A percentile compares a stretch with the other conserved stretches of the same genome.
Conservation (phyloP, 805 yeast genomes). For the Candida tibetensis region DNA sequence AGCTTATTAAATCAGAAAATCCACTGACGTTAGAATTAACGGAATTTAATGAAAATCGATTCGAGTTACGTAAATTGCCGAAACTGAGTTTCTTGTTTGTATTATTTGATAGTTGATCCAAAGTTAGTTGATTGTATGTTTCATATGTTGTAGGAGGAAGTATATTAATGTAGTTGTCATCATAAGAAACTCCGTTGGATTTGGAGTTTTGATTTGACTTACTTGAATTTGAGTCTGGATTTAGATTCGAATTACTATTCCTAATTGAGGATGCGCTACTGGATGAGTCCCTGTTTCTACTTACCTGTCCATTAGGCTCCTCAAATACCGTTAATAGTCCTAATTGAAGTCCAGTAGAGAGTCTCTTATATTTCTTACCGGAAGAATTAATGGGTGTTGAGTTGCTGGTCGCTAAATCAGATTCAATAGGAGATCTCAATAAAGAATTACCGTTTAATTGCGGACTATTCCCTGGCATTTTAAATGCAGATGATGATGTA, state of each 20-base stretch:
- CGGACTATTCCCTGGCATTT: constrained; percentile 3
- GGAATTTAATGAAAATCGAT: constrained; percentile 51
- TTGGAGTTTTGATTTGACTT: background rate
- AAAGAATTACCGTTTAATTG: background rate
- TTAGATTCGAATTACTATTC: background rate
- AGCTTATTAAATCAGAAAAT: constrained; percentile 46
- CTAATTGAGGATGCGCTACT: background rate
- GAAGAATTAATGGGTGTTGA: constrained; percentile 13
- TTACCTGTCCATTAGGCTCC: constrained; percentile 17
- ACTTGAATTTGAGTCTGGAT: background rate
- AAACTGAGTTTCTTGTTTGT: constrained; percentile 9
- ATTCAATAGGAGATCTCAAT: background rate
- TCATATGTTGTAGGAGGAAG: constrained; percentile 23
- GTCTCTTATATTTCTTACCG: constrained; percentile 27
- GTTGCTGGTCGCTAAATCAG: constrained; percentile 4
- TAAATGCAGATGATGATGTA: constrained; percentile 1
- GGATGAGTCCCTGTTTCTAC: background rate
- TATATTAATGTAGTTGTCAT: constrained; percentile 27
- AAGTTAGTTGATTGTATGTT: constrained; percentile 33
- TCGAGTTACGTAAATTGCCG: constrained; percentile 13
- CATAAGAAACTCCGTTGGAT: constrained; percentile 13
- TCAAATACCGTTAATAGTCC: constrained; percentile 41
- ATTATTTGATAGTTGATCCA: constrained; percentile 33
- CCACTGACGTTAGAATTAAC: constrained; percentile 48
- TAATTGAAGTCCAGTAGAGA: constrained; percentile 37